A percentile compares a stretch with the other conserved stretches of the same genome.
These are phyloP conservation scores for Aspergillus indologenus DNA, from an alignment of 495 filamentous ascomycete genomes.

Conservation along the genomic window DNA sequence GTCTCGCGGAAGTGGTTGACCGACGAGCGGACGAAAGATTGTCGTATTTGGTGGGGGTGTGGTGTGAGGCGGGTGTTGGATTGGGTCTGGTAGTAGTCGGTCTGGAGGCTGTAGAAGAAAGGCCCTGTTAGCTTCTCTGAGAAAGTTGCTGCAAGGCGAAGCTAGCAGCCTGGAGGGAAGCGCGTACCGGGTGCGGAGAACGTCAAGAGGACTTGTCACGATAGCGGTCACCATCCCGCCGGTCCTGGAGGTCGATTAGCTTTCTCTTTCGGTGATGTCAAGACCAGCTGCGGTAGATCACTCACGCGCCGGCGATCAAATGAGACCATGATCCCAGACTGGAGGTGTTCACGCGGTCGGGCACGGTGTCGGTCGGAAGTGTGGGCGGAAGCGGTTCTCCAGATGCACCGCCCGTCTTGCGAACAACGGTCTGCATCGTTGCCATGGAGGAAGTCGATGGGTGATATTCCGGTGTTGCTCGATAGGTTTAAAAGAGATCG, in stretches of 20 bases:
- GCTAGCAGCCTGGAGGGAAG: too few species aligned
- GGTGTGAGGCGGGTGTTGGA: slow-evolving; percentile 32
- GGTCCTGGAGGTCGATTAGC: slow-evolving; percentile 44
- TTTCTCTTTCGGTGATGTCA: neutral
- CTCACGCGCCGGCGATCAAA: slow-evolving; percentile 83
- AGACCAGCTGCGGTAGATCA: slow-evolving; percentile 5
- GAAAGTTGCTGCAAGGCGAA: too few species aligned
- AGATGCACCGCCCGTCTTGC: neutral
- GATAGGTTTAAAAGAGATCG: neutral
- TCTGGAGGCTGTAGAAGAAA: slow-evolving; percentile 54
- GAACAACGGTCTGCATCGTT: slow-evolving; percentile 6
- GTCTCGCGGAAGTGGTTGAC: slow-evolving; percentile 71
- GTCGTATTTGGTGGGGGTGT: slow-evolving; percentile 40
- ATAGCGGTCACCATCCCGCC: slow-evolving; percentile 84
- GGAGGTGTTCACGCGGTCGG: neutral
- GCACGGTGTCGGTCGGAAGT: neutral
- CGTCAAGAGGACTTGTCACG: slow-evolving; percentile 81
- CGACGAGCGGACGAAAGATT: slow-evolving; percentile 31
- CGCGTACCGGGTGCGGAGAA: slow-evolving; percentile 70
- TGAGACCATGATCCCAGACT: slow-evolving; percentile 60
- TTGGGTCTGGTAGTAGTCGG: slow-evolving; percentile 73
- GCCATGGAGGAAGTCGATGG: neutral
- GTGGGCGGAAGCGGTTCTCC: slow-evolving; percentile 6
- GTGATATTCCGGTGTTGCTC: neutral
- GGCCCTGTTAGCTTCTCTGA: neutral